phyloP scores from a whole-genome alignment of 345 rosid genomes.

The Psidium guajava region DNA sequence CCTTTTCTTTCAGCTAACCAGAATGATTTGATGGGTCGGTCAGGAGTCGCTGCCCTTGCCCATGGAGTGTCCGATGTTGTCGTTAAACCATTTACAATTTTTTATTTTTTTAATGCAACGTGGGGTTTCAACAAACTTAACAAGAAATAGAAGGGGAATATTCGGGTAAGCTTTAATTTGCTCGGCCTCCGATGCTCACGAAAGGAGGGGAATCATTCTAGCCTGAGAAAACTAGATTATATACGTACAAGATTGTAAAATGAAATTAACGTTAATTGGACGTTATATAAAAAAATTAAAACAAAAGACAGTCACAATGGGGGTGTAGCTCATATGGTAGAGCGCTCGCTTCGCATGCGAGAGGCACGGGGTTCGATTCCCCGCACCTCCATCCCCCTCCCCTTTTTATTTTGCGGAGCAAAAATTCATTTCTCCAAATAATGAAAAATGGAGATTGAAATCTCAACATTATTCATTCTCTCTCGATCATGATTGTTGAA shows the following conservation, averaged over 20 bases:
- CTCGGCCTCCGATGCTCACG: neutral
- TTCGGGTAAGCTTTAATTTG: neutral
- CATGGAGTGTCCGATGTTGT: neutral
- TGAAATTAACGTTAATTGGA: fast-evolving
- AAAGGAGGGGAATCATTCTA: neutral
- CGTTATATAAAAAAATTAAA: fast-evolving
- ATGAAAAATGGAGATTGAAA: no score
- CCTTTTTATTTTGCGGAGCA: neutral
- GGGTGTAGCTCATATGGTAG: conserved; percentile 99
- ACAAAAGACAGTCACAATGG: neutral
- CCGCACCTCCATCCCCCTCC: conserved; percentile 49
- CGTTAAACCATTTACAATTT: neutral
- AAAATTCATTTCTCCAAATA: no score
- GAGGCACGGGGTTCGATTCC: conserved; percentile 99
- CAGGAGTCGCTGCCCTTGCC: neutral
- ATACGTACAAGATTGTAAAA: neutral
- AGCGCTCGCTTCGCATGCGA: conserved; percentile 99
- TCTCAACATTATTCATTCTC: no score
- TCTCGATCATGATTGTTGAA: no score
- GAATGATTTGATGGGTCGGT: neutral
- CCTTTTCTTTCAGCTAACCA: neutral
- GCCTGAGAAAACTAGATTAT: neutral
- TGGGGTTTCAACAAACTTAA: neutral
- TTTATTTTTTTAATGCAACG: neutral
- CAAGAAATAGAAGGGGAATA: neutral